These are phyloP conservation scores for Pecoramyces ruminantium DNA, from an alignment of 192 early-diverging fungal genomes.

Conservation along the genomic window DNA sequence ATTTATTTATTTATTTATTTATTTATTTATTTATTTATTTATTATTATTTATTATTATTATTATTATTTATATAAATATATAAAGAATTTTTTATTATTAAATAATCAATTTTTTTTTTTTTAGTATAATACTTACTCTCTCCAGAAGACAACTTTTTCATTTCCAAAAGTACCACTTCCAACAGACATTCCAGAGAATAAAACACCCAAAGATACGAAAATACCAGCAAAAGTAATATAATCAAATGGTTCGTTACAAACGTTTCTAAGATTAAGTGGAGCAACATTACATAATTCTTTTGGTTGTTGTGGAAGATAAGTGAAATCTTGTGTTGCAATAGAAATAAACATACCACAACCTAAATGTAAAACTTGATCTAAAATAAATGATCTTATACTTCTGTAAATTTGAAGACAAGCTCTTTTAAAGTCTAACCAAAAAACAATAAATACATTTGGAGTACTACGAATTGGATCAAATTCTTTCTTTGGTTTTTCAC, in stretches of 20 bases:
- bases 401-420: constrained; percentile 30
- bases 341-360: constrained; percentile 32
- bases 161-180: constrained; percentile 41
- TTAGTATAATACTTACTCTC: constrained; percentile 24
- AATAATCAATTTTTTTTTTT: no score
- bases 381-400: constrained; percentile 16
- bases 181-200: constrained; percentile 40
- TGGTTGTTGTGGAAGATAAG: constrained; percentile 30
- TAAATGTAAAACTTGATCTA: constrained; percentile 34
- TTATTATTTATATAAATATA: no score
- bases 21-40: no score
- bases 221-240: constrained; percentile 24
- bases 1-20: no score
- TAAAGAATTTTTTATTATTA: no score
- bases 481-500: neutral
- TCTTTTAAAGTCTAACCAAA: constrained; percentile 21
- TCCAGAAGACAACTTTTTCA: constrained; percentile 47
- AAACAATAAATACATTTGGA: constrained; percentile 21
- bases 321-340: constrained; percentile 20
- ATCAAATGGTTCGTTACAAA: constrained; percentile 8
- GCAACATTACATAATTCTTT: constrained; percentile 19
- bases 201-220: constrained; percentile 33
- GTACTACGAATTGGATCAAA: constrained; percentile 8
- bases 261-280: constrained; percentile 13
- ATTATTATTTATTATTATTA: no score